Evolutionary conservation across 2,329 filamentous ascomycete species (phyloP), one percentile per base, ranked within the genome.

Genomic region (Pseudogymnoascus sp.): DNA sequence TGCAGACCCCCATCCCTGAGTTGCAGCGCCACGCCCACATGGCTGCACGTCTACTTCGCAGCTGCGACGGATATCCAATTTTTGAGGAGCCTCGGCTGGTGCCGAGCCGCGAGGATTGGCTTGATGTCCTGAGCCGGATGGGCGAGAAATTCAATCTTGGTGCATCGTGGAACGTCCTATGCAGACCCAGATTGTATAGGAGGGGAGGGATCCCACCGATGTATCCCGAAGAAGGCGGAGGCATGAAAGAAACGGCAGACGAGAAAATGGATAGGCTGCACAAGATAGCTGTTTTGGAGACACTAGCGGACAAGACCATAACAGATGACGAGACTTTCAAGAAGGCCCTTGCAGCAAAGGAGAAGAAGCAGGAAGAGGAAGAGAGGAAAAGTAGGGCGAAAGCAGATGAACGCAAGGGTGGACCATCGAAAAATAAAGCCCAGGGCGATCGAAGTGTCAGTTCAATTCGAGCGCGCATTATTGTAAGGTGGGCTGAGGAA

Each of bases 11-110:
- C 0, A 73, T 83, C 9, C 90, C 88, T 67, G 90, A 94, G 71
- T 81, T 92, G 34, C 82, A 86, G 58, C 88, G 90, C 35, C 89
- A 94, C 70, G 89, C 89, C 0, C 81, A 91, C 75, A 94, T 92
- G 81, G 90, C 88, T 4, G 88, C 90, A 14, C 85, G 90, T 4
- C 79, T 94, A 1, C 81, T 84, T 4, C 82, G 89, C 18, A 79
- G 94, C 22, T 85, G 84, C 57, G 88, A 94, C 67, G 90, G 89
- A 3, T 92, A 90, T 67, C 90, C 90, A 0, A 82, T 93, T 57
- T 93, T 95, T 70, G 85, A 91, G 65, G 80, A 85, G 0, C 85
- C 86, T 22, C 80, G 87, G 58, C 88, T 84, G 3, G 43, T 54
- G 25, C 85, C 88, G 1, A 85, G 88, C 1, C 84, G 89, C 59